Base-by-base conservation (phyloP, 345 rosid genomes). In the Euclidium syriacum region DNA sequence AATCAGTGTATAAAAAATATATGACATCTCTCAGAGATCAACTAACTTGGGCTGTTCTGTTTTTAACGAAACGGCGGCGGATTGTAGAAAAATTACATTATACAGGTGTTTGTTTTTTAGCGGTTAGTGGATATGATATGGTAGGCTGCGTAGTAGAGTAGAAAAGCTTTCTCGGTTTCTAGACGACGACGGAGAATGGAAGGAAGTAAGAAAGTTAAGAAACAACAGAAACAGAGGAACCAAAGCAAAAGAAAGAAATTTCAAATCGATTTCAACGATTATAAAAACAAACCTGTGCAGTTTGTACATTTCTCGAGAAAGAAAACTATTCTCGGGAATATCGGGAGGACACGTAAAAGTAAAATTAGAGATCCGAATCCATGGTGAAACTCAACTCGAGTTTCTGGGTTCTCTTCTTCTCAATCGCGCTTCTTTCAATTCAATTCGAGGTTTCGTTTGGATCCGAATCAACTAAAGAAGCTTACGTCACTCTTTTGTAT, bases 401-500 rank as follows among this genome's bases (percentile, higher is more conserved):
- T 19, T 47, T 75, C 51, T 70, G 79, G 68, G 52, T 74, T 52
- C 18, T 63, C 49, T 44, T 73, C 18, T 42, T 78, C 18, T 33
- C 80, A 14, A 10, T 77, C 30, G 9, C 48, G 15, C 53, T 80
- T 29, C 26, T 77, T 30, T 74, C 73, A 52, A 51, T 70, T 61
- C 81, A 65, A 10, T 60, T 71, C 33, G 68, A 52, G 14, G 69
- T 56, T 41, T 65, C 85, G 54, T 40, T 55, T 16, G 83, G 79
- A 62, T 74, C 77, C 50, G 42, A 16, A 57, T 73, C 79, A 58
- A 75, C 72, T 16, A 71, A 69, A 23, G 73, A 85, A 62, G 98
- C 98, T 35, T 92, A 86, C 74, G 96, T 73, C 65, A 89, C 96
- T 25, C 80, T 92, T 10, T 62, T 92, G 65, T 92, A 92, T 35